Evolutionary conservation across 108 stramenopile genomes (phyloP).

Genomic region (Skeletonema menzelii): DNA sequence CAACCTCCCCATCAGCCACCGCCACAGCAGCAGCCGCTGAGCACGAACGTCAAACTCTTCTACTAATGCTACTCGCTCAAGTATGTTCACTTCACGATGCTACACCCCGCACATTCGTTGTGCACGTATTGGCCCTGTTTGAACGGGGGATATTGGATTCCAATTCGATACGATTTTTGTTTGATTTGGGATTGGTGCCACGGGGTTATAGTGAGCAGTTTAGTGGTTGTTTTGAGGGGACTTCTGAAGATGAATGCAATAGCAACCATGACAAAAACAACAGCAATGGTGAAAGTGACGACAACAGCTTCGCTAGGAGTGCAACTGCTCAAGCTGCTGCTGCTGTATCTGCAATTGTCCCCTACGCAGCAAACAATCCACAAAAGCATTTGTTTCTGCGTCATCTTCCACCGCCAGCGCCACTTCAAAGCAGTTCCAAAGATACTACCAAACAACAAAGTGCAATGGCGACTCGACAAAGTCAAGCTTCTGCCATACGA

Average conservation of each 20-base stretch:
- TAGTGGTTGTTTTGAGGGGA: background rate
- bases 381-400: constrained; percentile 14
- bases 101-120: constrained; percentile 92
- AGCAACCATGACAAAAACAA: too few relatives aligned
- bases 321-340: background rate
- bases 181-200: constrained; percentile 88
- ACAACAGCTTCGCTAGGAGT: background rate
- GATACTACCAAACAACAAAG: background rate
- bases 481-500: constrained; percentile 63
- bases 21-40: constrained; percentile 18
- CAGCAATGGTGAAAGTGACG: background rate
- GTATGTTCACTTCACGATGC: constrained; percentile 90
- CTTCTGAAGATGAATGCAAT: background rate
- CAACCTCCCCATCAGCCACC: constrained; percentile 4
- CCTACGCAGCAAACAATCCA: constrained; percentile 9
- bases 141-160: constrained; percentile 88
- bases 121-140: constrained; percentile 86
- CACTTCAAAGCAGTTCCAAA: constrained; percentile 1
- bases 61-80: constrained; percentile 92
- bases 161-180: constrained; percentile 85
- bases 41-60: constrained; percentile 78
- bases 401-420: background rate
- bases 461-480: constrained; percentile 31
- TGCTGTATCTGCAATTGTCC: constrained; percentile 19
- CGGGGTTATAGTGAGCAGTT: constrained; percentile 9